Evolutionary conservation across 345 rosid genomes (phyloP).

Genomic region (Ricinus communis): DNA sequence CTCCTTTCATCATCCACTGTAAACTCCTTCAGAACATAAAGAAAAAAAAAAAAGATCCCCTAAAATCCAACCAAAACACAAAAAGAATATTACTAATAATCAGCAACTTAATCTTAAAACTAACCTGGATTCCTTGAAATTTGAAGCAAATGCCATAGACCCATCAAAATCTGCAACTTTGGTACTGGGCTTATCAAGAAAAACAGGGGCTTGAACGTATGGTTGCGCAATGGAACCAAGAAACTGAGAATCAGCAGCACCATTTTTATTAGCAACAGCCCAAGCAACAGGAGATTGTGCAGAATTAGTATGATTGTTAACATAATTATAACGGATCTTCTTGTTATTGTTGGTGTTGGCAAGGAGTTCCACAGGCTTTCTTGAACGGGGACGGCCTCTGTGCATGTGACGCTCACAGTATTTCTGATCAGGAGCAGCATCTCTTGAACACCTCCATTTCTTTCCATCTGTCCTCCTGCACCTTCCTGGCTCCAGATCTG

Average conservation of each 20-base stretch:
- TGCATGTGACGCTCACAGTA: slow-evolving; percentile 87
- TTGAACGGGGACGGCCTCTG: slow-evolving; percentile 96
- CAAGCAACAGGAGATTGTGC: too few relatives aligned
- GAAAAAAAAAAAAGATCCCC: neutral
- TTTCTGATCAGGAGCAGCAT: slow-evolving; percentile 67
- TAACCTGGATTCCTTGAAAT: slow-evolving; percentile 36
- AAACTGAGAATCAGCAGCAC: slow-evolving; percentile 19
- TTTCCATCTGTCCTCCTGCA: slow-evolving; percentile 85
- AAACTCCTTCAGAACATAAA: slow-evolving; percentile 24
- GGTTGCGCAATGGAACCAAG: slow-evolving; percentile 16
- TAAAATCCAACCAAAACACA: neutral
- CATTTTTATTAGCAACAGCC: neutral
- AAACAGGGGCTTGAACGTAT: slow-evolving; percentile 8
- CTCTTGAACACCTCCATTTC: slow-evolving; percentile 89
- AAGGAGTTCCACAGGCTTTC: slow-evolving; percentile 91
- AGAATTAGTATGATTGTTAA: too few relatives aligned
- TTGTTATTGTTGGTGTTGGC: slow-evolving; percentile 23
- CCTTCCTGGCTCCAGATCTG: slow-evolving; percentile 78
- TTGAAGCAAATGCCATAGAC: slow-evolving; percentile 9
- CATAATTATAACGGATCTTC: slow-evolving; percentile 35
- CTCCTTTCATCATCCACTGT: slow-evolving; percentile 41
- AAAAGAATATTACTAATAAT: neutral
- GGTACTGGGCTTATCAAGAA: slow-evolving; percentile 15
- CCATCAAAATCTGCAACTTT: slow-evolving; percentile 21
- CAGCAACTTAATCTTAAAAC: neutral